A percentile compares a stretch with the other conserved stretches of the same genome.
Evolutionary conservation across 2,329 filamentous ascomycete species (phyloP).

Genomic region (Phialocephala sp.): DNA sequence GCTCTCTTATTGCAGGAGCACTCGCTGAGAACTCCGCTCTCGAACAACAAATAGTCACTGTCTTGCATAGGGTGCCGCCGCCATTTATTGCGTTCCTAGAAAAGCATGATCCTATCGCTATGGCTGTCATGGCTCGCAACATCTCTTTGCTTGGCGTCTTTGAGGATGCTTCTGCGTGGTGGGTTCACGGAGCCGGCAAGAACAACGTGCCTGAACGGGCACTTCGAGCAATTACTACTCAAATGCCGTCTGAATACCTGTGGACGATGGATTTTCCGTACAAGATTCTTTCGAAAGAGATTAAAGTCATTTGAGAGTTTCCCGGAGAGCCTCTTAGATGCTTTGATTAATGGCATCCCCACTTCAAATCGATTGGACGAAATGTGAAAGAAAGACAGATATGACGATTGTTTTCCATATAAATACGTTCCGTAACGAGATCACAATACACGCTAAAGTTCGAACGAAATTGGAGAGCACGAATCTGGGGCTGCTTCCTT

Average conservation of each 20-base stretch:
- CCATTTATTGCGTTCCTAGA: conserved; percentile 23
- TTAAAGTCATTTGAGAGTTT: conserved; percentile 15
- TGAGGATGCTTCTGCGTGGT: conserved; percentile 27
- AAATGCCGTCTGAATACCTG: conserved; percentile 22
- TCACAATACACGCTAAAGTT: too few species aligned
- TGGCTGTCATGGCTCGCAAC: conserved; percentile 27
- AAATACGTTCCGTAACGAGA: too few species aligned
- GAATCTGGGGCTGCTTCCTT: background rate
- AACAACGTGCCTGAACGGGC: conserved; percentile 16
- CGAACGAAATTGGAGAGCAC: too few species aligned
- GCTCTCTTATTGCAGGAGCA: conserved; percentile 16
- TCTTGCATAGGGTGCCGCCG: conserved; percentile 25
- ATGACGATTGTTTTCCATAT: too few species aligned
- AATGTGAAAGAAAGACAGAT: too few species aligned
- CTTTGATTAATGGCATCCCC: background rate
- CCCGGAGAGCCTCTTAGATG: background rate
- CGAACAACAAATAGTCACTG: conserved; percentile 28
- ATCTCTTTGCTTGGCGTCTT: conserved; percentile 23
- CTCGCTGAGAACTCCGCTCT: conserved; percentile 14
- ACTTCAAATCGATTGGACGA: too few species aligned
- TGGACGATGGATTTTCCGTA: conserved; percentile 29
- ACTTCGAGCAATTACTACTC: conserved; percentile 15
- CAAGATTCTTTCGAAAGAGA: conserved; percentile 16
- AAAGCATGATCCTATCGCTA: conserved; percentile 23
- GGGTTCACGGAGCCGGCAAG: conserved; percentile 29